A percentile compares a stretch with the other conserved stretches of the same genome.
These are phyloP conservation scores for Neurospora tetrasperma DNA, from an alignment of 495 filamentous ascomycete genomes.

Conservation along the genomic window DNA sequence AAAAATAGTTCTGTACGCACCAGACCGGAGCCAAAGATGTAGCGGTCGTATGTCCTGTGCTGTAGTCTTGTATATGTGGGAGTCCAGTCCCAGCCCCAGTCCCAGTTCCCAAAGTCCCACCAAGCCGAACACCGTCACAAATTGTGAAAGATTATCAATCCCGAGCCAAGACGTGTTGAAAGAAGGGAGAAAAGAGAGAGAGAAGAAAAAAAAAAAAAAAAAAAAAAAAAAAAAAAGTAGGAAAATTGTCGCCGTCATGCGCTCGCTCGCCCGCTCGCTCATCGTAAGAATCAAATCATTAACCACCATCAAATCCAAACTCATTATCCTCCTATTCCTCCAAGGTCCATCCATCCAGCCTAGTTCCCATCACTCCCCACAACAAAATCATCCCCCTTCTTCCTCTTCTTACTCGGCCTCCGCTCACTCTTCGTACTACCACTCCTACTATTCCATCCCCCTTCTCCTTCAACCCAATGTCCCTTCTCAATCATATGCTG, in stretches of 20 bases:
- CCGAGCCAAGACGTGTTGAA: background rate
- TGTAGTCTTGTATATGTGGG: background rate
- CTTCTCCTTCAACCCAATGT: constrained; percentile 33
- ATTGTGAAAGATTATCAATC: background rate
- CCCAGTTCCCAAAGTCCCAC: background rate
- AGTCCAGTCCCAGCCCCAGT: background rate
- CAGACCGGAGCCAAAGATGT: background rate
- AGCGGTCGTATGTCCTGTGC: background rate
- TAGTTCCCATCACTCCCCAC: background rate
- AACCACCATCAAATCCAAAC: background rate
- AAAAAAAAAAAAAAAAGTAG: background rate
- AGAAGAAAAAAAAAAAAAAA: background rate
- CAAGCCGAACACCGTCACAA: background rate
- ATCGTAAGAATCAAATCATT: background rate
- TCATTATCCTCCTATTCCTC: background rate
- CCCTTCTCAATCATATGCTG: constrained; percentile 42
- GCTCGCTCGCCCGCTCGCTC: background rate
- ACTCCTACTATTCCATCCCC: background rate
- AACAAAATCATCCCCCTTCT: constrained; percentile 6
- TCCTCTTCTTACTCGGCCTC: constrained; percentile 37
- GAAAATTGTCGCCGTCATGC: background rate
- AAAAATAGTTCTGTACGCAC: background rate
- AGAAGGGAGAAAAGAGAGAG: too few species aligned
- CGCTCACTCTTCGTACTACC: constrained; percentile 1
- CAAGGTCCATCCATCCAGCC: background rate